A percentile compares a stretch with the other conserved stretches of the same genome.
Evolutionary conservation across 331 rosid species (phyloP).

Genomic region (Quercus lobata): DNA sequence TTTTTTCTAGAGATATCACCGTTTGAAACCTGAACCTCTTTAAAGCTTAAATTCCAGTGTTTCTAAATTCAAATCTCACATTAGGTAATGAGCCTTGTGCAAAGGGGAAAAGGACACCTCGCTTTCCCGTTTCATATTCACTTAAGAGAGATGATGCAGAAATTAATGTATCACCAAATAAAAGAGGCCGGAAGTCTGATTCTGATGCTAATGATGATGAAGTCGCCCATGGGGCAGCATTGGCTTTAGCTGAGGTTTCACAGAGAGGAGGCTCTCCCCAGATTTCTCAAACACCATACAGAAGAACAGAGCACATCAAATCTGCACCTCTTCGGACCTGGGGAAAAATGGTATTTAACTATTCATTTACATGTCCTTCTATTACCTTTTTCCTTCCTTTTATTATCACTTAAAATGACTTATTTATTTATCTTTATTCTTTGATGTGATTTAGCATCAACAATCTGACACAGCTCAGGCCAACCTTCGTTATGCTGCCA

Average conservation of each 20-base stretch:
- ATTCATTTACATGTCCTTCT: conserved; percentile 9
- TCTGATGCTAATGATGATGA: conserved; percentile 51
- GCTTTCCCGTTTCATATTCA: conserved; percentile 51
- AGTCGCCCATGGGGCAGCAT: conserved; percentile 49
- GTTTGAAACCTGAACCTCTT: neutral
- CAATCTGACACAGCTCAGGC: conserved; percentile 27
- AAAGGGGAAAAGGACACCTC: conserved; percentile 89
- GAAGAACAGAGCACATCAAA: conserved; percentile 37
- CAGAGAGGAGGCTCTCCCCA: conserved; percentile 64
- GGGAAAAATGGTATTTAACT: conserved; percentile 41
- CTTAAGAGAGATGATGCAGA: conserved; percentile 39
- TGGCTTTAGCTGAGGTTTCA: conserved; percentile 63
- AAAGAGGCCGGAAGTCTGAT: conserved; percentile 42
- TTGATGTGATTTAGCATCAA: conserved; percentile 31
- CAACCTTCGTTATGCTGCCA: conserved; percentile 34
- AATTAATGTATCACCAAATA: conserved; percentile 40
- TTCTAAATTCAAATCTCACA: conserved; percentile 21
- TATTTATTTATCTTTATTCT: conserved; percentile 2
- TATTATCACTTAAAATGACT: conserved; percentile 6
- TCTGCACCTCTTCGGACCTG: conserved; percentile 44
- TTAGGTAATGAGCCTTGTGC: conserved; percentile 72
- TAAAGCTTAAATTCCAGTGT: conserved; percentile 12
- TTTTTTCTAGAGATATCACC: neutral
- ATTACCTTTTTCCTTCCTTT: conserved; percentile 14
- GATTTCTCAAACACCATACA: conserved; percentile 37